Conservation (phyloP, 2,329 filamentous ascomycete genomes). For the Cytospora chrysosperma region DNA sequence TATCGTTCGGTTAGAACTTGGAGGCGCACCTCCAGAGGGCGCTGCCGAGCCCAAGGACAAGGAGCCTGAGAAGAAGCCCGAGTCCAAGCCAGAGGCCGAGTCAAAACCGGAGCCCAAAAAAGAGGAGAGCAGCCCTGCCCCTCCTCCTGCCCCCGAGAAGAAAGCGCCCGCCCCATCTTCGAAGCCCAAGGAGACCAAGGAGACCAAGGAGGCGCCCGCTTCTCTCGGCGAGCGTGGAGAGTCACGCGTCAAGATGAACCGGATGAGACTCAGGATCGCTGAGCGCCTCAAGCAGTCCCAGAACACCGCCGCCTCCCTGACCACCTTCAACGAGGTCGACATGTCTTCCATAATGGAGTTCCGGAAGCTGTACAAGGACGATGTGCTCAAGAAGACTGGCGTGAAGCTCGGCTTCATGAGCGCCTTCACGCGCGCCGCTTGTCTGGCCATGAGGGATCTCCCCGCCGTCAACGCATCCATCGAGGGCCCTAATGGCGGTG, state of each 20-base stretch:
- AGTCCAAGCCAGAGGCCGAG: conserved; percentile 28
- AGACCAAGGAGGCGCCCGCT: conserved; percentile 38
- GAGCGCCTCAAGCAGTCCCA: conserved; percentile 99
- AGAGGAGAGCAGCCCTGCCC: conserved; percentile 36
- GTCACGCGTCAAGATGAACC: conserved; percentile 98
- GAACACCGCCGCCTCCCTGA: conserved; percentile 94
- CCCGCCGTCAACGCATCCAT: conserved; percentile 95
- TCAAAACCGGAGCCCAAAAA: conserved; percentile 33
- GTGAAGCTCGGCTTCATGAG: conserved; percentile 99
- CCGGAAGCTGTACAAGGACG: conserved; percentile 95
- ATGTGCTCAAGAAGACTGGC: conserved; percentile 90
- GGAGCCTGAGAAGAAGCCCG: conserved; percentile 42
- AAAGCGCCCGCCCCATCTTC: conserved; percentile 29
- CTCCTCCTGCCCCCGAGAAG: conserved; percentile 32
- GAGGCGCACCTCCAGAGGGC: conserved; percentile 59
- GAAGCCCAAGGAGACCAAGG: conserved; percentile 41
- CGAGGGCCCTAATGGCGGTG: conserved; percentile 89
- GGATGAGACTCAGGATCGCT: conserved; percentile 95
- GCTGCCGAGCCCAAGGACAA: conserved; percentile 42
- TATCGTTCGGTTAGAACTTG: conserved; percentile 80
- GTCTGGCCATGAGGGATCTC: conserved; percentile 92
- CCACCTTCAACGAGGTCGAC: conserved; percentile 98
- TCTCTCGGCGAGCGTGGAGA: conserved; percentile 75
- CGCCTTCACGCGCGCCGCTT: conserved; percentile 86
- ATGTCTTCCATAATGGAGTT: conserved; percentile 98